phyloP scores from a whole-genome alignment of 768 basidiomycete genomes.

The Tulasnella sp. region DNA sequence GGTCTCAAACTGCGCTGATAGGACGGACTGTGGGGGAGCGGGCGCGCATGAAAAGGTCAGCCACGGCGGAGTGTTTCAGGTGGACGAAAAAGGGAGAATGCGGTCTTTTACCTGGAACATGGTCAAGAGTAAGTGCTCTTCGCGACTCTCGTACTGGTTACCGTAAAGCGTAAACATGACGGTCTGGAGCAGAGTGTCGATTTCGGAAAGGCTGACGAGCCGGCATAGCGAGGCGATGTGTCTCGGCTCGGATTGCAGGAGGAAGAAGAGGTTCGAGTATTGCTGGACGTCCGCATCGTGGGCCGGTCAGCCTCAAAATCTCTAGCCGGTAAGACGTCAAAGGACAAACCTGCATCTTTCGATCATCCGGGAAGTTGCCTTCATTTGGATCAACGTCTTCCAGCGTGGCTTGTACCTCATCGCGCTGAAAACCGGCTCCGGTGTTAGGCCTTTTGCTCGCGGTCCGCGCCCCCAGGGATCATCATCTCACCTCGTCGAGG shows the following conservation, averaged over 20 bases:
- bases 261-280: slow-evolving; percentile 98
- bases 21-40: slow-evolving; percentile 61
- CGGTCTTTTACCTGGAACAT: slow-evolving; percentile 68
- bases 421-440: slow-evolving; percentile 50
- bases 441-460: not conserved
- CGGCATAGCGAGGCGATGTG: slow-evolving; percentile 95
- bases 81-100: not conserved
- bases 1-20: slow-evolving; percentile 98
- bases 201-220: slow-evolving; percentile 91
- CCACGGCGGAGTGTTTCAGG: not conserved
- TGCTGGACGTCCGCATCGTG: slow-evolving; percentile 43
- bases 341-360: slow-evolving; percentile 47
- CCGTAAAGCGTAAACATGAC: slow-evolving; percentile 99
- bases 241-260: slow-evolving; percentile 94
- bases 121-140: slow-evolving; percentile 94
- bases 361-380: slow-evolving; percentile 89
- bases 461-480: not conserved
- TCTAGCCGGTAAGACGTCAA: not conserved
- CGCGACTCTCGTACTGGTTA: slow-evolving; percentile 96
- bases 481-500: slow-evolving; percentile 68
- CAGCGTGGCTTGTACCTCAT: slow-evolving; percentile 88
- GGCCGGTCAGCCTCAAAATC: not conserved
- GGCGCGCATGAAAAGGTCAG: not conserved
- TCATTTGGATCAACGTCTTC: slow-evolving; percentile 93
- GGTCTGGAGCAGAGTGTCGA: slow-evolving; percentile 97